A percentile compares a stretch with the other conserved stretches of the same genome.
Conservation (phyloP, 768 basidiomycete genomes). For the Suillus tomentosus region DNA sequence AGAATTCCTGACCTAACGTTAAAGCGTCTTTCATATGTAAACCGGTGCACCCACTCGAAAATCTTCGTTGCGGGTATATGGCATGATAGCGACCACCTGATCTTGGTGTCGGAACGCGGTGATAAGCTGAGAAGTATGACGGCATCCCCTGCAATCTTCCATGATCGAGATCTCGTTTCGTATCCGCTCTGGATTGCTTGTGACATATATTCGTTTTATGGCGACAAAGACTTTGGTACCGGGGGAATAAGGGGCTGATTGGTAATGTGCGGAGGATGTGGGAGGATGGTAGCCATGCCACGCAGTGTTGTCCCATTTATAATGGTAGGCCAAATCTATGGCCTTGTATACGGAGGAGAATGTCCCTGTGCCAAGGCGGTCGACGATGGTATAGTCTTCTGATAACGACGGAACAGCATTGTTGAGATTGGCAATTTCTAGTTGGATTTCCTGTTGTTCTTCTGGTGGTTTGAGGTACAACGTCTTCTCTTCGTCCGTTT, state of each 20-base stretch:
- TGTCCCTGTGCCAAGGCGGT: constrained; percentile 94
- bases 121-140: constrained; percentile 91
- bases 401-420: constrained; percentile 64
- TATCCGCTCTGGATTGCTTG: constrained; percentile 90
- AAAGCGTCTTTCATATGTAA: constrained; percentile 1
- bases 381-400: constrained; percentile 75
- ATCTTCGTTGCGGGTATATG: constrained; percentile 89
- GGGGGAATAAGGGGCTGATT: constrained; percentile 44
- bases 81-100: constrained; percentile 93
- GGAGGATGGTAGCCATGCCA: constrained; percentile 72
- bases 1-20: constrained; percentile 64
- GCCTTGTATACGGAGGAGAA: constrained; percentile 99
- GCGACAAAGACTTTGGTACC: constrained; percentile 78
- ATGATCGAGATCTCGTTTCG: constrained; percentile 91
- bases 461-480: constrained; percentile 57
- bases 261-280: constrained; percentile 66
- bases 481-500: constrained; percentile 64
- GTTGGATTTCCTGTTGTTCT: constrained; percentile 72
- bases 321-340: constrained; percentile 72
- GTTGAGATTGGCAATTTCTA: constrained; percentile 77
- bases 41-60: constrained; percentile 71
- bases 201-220: constrained; percentile 95
- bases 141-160: constrained; percentile 79
- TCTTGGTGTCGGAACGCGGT: constrained; percentile 90
- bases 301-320: constrained; percentile 72